Evolutionary conservation across 2,329 filamentous ascomycete species (phyloP), one percentile per base, ranked within the genome.

Genomic region (Didymella pomorum): DNA sequence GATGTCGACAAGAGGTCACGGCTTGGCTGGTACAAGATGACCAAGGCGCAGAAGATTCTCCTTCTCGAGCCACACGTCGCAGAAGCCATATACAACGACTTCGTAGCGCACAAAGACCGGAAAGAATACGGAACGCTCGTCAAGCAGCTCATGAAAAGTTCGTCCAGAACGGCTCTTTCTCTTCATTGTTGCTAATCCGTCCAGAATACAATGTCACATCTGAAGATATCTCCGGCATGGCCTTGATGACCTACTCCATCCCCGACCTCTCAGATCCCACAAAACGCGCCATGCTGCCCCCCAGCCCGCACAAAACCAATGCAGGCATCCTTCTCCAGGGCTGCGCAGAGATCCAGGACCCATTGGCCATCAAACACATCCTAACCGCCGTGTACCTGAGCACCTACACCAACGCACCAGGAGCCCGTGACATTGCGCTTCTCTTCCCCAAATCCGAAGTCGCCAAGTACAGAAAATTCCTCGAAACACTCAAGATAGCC

Each of bases 341-440:
- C 11, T 73, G 71, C 56, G 69, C 66, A 9, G 64, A 69, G 14
- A 65, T 65, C n/a, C 58, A 61, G 48, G 74, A 76, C 5, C 61
- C 66, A 2, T 54, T 69, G 7, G 69, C 74, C 9, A 68, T 70
- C 11, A 60, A 74, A 8, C 69, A 73, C 49, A 64, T 75, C 37
- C 43, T 75, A 28, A 66, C 60, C n/a, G 69, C 67, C 20, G 61
- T 72, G 16, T 67, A 71, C 53, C 57, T 66, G 11, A 65, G 52
- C 42, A 56, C 35, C 18, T 37, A 55, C 20, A 66, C 58, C 20
- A 28, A 48, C 10, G 29, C 63, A 9, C 44, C 52, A 4, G 49
- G 46, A 29, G 62, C 57, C 6, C 60, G 49, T 18, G 63, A 69
- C 6, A 54, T 73, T 6, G 60, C 64, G 3, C 58, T 52, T 9